Conservation (phyloP, 1,284 basidiomycete genomes). For the Chalciporus sp. region DNA sequence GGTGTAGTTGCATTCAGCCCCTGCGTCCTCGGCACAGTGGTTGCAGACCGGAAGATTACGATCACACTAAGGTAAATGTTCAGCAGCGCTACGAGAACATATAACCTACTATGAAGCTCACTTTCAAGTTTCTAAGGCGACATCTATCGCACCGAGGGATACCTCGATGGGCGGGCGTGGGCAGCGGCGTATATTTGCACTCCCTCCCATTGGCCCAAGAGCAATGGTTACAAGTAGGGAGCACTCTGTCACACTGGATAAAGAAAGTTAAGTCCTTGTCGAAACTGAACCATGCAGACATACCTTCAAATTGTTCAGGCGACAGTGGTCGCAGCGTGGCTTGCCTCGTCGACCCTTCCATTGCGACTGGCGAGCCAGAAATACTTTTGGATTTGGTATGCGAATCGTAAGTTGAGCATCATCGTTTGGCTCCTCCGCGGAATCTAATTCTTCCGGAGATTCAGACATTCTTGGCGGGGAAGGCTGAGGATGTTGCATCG, state of each 20-base stretch:
- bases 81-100: constrained; percentile 6
- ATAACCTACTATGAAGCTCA: constrained; percentile 33
- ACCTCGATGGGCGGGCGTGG: constrained; percentile 72
- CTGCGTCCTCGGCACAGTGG: constrained; percentile 55
- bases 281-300: constrained; percentile 14
- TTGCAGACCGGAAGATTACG: constrained; percentile 71
- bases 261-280: constrained; percentile 11
- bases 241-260: constrained; percentile 65
- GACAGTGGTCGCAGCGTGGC: constrained; percentile 71
- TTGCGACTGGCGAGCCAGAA: constrained; percentile 61
- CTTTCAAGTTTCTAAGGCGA: constrained; percentile 65
- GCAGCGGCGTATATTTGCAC: constrained; percentile 71
- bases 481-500: constrained; percentile 2
- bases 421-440: constrained; percentile 49
- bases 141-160: constrained; percentile 74
- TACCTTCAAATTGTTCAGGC: constrained; percentile 71
- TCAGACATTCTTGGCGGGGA: constrained; percentile 33
- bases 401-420: constrained; percentile 64
- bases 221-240: constrained; percentile 73
- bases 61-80: constrained; percentile 51
- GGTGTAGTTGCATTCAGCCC: constrained; percentile 63
- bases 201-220: constrained; percentile 62
- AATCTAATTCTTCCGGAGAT: constrained; percentile 46
- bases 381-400: constrained; percentile 59
- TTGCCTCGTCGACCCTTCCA: constrained; percentile 74